A percentile compares a stretch with the other conserved stretches of the same genome.
Conservation (phyloP, 306 rosid genomes). For the Hippophae rhamnoides region DNA sequence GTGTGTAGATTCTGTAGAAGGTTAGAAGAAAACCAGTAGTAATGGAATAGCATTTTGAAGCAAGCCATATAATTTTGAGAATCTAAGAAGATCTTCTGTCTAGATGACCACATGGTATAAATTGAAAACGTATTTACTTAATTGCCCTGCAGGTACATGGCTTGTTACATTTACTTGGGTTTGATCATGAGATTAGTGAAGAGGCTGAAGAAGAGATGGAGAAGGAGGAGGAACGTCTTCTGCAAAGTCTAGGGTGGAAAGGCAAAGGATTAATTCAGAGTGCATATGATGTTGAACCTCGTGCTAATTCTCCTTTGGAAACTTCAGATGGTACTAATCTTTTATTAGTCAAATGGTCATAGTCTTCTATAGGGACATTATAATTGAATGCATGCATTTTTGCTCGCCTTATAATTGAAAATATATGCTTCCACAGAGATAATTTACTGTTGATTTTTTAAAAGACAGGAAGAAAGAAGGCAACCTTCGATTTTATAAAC, state of each 20-base stretch:
- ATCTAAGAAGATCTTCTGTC: neutral
- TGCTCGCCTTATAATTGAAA: slow-evolving; percentile 13
- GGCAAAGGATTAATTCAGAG: slow-evolving; percentile 87
- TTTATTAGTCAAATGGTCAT: slow-evolving; percentile 2
- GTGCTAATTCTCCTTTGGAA: slow-evolving; percentile 25
- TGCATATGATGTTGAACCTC: slow-evolving; percentile 40
- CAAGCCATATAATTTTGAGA: neutral
- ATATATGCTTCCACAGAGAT: slow-evolving; percentile 23
- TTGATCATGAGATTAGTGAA: slow-evolving; percentile 82
- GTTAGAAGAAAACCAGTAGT: too few species aligned
- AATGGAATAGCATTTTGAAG: neutral
- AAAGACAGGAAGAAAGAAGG: slow-evolving; percentile 95
- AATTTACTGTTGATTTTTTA: slow-evolving; percentile 52
- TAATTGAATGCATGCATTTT: neutral
- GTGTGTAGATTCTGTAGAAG: too few species aligned
- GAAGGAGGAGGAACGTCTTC: slow-evolving; percentile 68
- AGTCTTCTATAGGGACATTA: neutral
- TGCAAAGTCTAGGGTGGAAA: slow-evolving; percentile 69
- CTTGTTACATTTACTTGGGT: slow-evolving; percentile 82
- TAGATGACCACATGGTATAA: neutral
- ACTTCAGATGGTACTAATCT: slow-evolving; percentile 38
- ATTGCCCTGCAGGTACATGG: slow-evolving; percentile 63
- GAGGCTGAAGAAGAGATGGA: slow-evolving; percentile 90
- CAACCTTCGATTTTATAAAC: slow-evolving; percentile 65
- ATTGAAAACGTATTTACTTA: slow-evolving; percentile 10